Conservation (phyloP, 306 rosid species). For the Gillenia trifoliata region DNA sequence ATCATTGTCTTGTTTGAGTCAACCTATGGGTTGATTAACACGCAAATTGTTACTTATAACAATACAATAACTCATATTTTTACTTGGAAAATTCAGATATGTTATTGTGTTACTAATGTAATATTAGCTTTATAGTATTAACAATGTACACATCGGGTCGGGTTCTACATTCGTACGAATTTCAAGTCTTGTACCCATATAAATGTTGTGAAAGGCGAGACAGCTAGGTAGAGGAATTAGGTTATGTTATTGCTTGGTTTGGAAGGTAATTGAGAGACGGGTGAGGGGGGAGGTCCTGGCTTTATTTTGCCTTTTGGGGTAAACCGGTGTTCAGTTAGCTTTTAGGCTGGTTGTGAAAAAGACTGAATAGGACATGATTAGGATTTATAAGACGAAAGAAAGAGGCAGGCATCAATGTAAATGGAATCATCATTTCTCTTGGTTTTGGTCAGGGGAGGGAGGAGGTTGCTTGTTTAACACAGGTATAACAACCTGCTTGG, state of each 20-base stretch:
- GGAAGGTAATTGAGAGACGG: conserved; percentile 25
- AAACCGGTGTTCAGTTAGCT: neutral
- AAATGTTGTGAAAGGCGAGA: neutral
- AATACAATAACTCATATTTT: too few relatives aligned
- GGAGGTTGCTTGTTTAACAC: conserved; percentile 73
- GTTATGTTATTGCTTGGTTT: conserved; percentile 40
- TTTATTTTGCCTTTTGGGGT: conserved; percentile 3
- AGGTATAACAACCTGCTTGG: conserved; percentile 55
- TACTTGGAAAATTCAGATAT: too few relatives aligned
- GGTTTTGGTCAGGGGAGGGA: neutral
- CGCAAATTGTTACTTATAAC: too few relatives aligned
- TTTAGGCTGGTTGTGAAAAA: conserved; percentile 19
- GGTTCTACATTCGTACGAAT: too few relatives aligned
- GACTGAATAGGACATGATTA: conserved; percentile 34
- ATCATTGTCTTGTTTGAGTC: neutral
- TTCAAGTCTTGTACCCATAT: too few relatives aligned
- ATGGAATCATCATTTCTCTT: conserved; percentile 17
- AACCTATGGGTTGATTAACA: too few relatives aligned
- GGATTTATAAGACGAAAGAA: conserved; percentile 29
- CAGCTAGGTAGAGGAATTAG: too few relatives aligned
- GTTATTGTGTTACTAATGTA: too few relatives aligned
- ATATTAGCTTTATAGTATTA: too few relatives aligned
- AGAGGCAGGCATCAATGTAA: too few relatives aligned
- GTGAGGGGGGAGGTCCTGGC: conserved; percentile 8
- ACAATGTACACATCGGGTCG: too few relatives aligned